phyloP scores from a whole-genome alignment of 176 grass and related monocot species.

The Carex parvula region DNA sequence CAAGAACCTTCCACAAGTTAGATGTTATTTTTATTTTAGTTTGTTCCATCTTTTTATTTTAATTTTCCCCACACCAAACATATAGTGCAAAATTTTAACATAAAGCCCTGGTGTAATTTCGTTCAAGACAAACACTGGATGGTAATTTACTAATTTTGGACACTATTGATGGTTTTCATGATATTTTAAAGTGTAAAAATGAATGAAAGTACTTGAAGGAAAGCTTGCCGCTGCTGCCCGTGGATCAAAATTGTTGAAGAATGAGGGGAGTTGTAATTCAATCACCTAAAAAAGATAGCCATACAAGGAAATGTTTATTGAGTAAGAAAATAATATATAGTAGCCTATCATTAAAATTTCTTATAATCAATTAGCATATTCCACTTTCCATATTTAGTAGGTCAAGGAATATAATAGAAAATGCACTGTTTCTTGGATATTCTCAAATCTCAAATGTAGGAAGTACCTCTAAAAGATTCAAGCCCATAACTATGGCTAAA shows the following conservation, averaged over 20 bases:
- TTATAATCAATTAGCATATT: not conserved
- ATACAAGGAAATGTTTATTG: conserved; percentile 26
- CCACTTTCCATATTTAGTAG: not conserved
- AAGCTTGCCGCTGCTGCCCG: conserved; percentile 76
- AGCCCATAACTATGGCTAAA: conserved; percentile 84
- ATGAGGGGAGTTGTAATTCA: conserved; percentile 85
- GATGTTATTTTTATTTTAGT: not conserved
- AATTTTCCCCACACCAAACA: not conserved
- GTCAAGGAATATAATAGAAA: not conserved
- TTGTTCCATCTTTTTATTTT: not conserved
- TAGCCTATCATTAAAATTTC: not conserved
- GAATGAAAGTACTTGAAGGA: conserved; percentile 50
- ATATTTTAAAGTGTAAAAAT: not conserved
- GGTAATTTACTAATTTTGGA: not conserved
- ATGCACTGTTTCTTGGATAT: not conserved
- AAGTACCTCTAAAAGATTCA: conserved; percentile 90
- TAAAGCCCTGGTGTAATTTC: not conserved
- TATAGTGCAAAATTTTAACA: not conserved
- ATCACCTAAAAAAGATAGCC: conserved; percentile 49
- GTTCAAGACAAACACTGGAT: not conserved
- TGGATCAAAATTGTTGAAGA: conserved; percentile 92
- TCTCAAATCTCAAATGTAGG: not conserved
- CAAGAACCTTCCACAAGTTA: not conserved
- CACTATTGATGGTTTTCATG: not conserved
- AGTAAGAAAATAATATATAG: not conserved